phyloP scores from a whole-genome alignment of 257 asterid genomes.

The Ocimum tenuiflorum region DNA sequence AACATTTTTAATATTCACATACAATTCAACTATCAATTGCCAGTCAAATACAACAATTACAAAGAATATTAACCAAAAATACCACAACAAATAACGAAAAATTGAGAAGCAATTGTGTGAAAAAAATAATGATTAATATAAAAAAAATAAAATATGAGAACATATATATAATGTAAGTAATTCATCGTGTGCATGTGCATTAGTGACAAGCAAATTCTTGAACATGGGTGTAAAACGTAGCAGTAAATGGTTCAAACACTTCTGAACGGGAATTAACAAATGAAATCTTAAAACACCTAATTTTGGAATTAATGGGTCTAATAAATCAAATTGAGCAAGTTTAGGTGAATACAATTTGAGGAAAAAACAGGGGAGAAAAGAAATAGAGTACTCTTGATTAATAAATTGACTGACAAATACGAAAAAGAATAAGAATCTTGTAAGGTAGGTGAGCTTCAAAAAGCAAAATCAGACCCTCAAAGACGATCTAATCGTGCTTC shows the following conservation, averaged over 20 bases:
- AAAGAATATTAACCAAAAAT: not conserved
- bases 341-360: not conserved
- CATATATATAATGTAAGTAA: not conserved
- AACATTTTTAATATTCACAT: not conserved
- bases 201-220: not conserved
- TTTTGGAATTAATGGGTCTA: not conserved
- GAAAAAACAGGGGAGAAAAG: not conserved
- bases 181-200: not conserved
- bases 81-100: not conserved
- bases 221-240: not conserved
- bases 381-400: not conserved
- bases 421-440: slow-evolving; percentile 36
- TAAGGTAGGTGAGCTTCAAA: slow-evolving; percentile 29
- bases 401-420: slow-evolving; percentile 13
- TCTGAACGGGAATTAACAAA: not conserved
- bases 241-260: slow-evolving; percentile 5
- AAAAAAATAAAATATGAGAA: not conserved
- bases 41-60: not conserved
- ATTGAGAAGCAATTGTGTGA: not conserved
- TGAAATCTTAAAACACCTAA: not conserved
- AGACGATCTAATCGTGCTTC: slow-evolving; percentile 31
- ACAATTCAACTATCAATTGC: not conserved
- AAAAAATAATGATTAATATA: not conserved
- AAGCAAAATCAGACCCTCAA: slow-evolving; percentile 27
- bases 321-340: not conserved